Evolutionary conservation across 192 early-diverging fungal genomes (phyloP).

Genomic region (Radiomyces spectabilis): DNA sequence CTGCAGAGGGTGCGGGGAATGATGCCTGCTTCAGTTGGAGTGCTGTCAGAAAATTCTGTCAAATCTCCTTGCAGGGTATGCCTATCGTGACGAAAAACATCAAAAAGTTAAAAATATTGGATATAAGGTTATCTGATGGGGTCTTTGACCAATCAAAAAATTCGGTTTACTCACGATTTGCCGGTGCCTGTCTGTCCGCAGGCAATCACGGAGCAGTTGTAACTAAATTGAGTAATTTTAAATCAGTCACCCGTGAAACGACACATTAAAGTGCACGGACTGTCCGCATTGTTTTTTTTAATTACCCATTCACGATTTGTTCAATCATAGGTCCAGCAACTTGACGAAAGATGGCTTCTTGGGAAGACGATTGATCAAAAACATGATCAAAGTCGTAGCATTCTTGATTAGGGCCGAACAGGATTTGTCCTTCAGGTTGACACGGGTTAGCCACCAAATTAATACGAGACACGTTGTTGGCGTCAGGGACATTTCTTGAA

Average conservation of each 20-base stretch:
- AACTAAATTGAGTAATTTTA: constrained; percentile 30
- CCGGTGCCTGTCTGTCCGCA: constrained; percentile 91
- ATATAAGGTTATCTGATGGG: not conserved
- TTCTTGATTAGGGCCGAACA: constrained; percentile 47
- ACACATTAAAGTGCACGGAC: not conserved
- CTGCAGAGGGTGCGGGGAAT: constrained; percentile 82
- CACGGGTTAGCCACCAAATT: constrained; percentile 49
- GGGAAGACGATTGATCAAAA: constrained; percentile 71
- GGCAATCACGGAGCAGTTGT: constrained; percentile 79
- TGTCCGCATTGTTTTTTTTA: too few species aligned
- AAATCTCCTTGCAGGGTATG: constrained; percentile 94
- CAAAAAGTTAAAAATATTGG: not conserved
- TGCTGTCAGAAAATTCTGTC: constrained; percentile 31
- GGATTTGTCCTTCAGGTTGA: constrained; percentile 51
- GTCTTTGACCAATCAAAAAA: too few species aligned
- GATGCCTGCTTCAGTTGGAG: constrained; percentile 65
- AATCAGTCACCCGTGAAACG: too few species aligned
- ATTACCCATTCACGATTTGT: constrained; percentile 54
- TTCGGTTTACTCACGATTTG: constrained; percentile 61
- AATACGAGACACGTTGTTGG: constrained; percentile 41
- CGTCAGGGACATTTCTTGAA: not conserved
- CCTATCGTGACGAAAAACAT: constrained; percentile 1
- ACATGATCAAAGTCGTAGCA: constrained; percentile 88
- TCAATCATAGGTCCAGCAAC: constrained; percentile 75
- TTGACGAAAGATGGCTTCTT: constrained; percentile 74